A percentile compares a stretch with the other conserved stretches of the same genome.
Evolutionary conservation across 208 protist species (phyloP).

Genomic region (Zelonia costaricensis): DNA sequence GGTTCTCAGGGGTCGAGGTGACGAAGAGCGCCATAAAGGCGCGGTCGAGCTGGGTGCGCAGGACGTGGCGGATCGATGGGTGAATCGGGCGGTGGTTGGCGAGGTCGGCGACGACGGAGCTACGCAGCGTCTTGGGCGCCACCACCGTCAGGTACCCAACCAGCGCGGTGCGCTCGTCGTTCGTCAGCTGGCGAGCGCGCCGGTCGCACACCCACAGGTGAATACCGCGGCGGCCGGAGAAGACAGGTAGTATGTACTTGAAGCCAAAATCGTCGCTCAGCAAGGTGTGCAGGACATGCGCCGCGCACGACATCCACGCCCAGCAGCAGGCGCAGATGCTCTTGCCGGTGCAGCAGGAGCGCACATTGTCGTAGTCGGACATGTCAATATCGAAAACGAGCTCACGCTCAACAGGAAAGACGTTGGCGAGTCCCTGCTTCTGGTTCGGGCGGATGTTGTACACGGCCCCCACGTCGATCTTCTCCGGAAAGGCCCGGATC

Average conservation of each 20-base stretch:
- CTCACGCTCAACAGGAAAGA: constrained; percentile 92
- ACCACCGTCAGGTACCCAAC: constrained; percentile 93
- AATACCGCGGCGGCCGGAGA: constrained; percentile 98
- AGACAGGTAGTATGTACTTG: constrained; percentile 97
- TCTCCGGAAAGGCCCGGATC: constrained; percentile 78
- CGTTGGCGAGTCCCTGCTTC: constrained; percentile 75
- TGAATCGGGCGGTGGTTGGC: constrained; percentile 82
- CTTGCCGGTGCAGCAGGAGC: constrained; percentile 95
- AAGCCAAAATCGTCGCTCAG: constrained; percentile 97
- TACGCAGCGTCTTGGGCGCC: constrained; percentile 54
- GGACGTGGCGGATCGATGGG: constrained; percentile 68
- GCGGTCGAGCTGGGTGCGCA: constrained; percentile 49
- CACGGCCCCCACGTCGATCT: constrained; percentile 90
- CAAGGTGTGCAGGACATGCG: constrained; percentile 88
- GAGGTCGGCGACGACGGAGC: constrained; percentile 60
- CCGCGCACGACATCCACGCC: constrained; percentile 95
- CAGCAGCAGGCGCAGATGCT: constrained; percentile 98
- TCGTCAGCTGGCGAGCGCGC: constrained; percentile 80
- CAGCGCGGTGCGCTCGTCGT: constrained; percentile 92
- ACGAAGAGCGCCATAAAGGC: constrained; percentile 79
- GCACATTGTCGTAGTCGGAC: constrained; percentile 99
- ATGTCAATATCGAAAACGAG: constrained; percentile 99
- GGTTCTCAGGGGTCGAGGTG: constrained; percentile 48
- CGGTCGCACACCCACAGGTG: constrained; percentile 99
- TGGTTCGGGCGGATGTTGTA: constrained; percentile 87